Conservation (phyloP, 2,329 filamentous ascomycete genomes). For the Hortaea sp. region DNA sequence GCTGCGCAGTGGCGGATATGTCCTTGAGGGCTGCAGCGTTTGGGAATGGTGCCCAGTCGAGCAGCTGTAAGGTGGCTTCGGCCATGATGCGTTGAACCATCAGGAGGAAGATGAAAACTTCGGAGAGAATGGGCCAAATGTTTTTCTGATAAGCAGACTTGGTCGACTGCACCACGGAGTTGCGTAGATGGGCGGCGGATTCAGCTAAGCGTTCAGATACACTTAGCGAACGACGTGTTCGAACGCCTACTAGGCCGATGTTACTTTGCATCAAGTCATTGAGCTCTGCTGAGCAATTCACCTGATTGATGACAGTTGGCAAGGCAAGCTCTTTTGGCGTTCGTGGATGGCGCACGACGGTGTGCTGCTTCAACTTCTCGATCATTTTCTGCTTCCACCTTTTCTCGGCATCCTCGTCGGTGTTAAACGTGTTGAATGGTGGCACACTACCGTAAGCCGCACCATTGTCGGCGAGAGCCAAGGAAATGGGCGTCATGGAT, state of each 20-base stretch:
- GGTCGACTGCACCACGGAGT: conserved; percentile 57
- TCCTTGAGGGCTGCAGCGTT: conserved; percentile 83
- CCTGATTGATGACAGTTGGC: conserved; percentile 74
- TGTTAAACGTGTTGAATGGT: conserved; percentile 40
- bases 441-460: conserved; percentile 27
- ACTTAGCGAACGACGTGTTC: conserved; percentile 75
- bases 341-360: conserved; percentile 63
- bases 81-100: conserved; percentile 71
- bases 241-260: conserved; percentile 69
- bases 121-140: conserved; percentile 64
- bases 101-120: conserved; percentile 64
- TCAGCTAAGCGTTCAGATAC: conserved; percentile 92
- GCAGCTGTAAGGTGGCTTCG: conserved; percentile 64
- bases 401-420: conserved; percentile 52
- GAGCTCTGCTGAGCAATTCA: conserved; percentile 92
- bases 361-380: conserved; percentile 81
- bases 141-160: conserved; percentile 65
- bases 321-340: conserved; percentile 78
- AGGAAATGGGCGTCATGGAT: conserved; percentile 76
- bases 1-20: conserved; percentile 90
- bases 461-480: conserved; percentile 69
- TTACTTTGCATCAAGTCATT: conserved; percentile 81
- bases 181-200: conserved; percentile 77
- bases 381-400: conserved; percentile 58
- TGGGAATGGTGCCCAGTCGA: conserved; percentile 76